phyloP scores from a whole-genome alignment of 2,329 filamentous ascomycete genomes.

The Fusarium foetens region DNA sequence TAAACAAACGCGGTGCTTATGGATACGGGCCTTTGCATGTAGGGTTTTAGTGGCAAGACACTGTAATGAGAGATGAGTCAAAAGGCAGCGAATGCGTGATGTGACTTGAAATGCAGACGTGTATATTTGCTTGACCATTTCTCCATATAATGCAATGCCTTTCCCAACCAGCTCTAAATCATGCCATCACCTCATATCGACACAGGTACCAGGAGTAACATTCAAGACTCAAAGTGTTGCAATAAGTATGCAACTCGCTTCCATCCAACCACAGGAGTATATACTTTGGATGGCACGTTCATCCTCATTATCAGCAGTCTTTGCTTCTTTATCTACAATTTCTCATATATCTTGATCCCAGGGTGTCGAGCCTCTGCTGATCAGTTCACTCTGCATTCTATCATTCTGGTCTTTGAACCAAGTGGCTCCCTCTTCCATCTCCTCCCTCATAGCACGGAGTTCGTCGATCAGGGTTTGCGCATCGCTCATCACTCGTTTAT shows the following conservation, averaged over 20 bases:
- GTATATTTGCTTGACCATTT: constrained; percentile 25
- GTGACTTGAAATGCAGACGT: constrained; percentile 12
- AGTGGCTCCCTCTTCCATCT: constrained; percentile 58
- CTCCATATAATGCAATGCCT: constrained; percentile 21
- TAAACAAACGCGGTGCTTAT: neutral
- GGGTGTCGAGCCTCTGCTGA: constrained; percentile 49
- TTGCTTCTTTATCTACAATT: constrained; percentile 3
- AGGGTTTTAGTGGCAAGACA: neutral
- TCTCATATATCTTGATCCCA: constrained; percentile 49
- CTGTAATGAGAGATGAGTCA: neutral
- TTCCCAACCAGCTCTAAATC: constrained; percentile 18
- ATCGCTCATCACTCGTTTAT: constrained; percentile 56
- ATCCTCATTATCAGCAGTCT: neutral
- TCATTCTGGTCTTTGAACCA: constrained; percentile 61
- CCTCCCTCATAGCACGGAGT: constrained; percentile 54
- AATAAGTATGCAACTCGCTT: constrained; percentile 14
- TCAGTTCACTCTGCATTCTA: constrained; percentile 52
- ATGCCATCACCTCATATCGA: constrained; percentile 17
- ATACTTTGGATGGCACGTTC: constrained; percentile 31
- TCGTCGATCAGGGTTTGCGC: constrained; percentile 54
- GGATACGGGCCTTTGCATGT: neutral
- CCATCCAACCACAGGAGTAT: constrained; percentile 42
- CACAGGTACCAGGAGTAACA: constrained; percentile 23
- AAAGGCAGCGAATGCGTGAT: neutral
- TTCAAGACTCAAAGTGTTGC: constrained; percentile 26